These are phyloP conservation scores for Clonostachys sp. DNA, from an alignment of 2,329 filamentous ascomycete genomes.

Conservation along the genomic window DNA sequence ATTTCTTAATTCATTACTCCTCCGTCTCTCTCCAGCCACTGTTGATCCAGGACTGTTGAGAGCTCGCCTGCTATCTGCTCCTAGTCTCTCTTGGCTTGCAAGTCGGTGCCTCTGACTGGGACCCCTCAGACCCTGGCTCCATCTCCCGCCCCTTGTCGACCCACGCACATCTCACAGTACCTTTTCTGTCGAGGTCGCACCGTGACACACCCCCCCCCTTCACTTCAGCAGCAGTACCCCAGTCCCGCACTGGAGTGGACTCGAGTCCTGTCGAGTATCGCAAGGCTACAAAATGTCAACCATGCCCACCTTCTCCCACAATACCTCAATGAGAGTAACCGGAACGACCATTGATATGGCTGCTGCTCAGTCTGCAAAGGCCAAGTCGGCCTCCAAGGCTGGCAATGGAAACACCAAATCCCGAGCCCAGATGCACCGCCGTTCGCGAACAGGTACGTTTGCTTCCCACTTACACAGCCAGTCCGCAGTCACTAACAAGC, in stretches of 20 bases:
- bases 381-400: constrained; percentile 52
- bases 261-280: background rate
- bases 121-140: constrained; percentile 11
- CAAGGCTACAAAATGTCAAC: constrained; percentile 59
- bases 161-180: constrained; percentile 9
- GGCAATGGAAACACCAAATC: constrained; percentile 53
- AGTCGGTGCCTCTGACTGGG: background rate
- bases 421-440: constrained; percentile 84
- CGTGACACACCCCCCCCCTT: constrained; percentile 6
- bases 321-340: constrained; percentile 42
- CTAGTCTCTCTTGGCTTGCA: constrained; percentile 1
- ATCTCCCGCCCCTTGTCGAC: constrained; percentile 18
- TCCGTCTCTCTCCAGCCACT: background rate
- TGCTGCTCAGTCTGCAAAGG: constrained; percentile 52
- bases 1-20: constrained; percentile 1
- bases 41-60: background rate
- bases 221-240: background rate
- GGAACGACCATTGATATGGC: constrained; percentile 52
- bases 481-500: constrained; percentile 19
- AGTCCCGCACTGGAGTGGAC: constrained; percentile 1
- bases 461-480: constrained; percentile 7
- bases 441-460: constrained; percentile 85
- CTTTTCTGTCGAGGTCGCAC: background rate
- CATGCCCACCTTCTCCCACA: constrained; percentile 57
- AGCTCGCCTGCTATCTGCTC: background rate